Base-by-base conservation (phyloP, 306 rosid species). In the Begonia peltatifolia region DNA sequence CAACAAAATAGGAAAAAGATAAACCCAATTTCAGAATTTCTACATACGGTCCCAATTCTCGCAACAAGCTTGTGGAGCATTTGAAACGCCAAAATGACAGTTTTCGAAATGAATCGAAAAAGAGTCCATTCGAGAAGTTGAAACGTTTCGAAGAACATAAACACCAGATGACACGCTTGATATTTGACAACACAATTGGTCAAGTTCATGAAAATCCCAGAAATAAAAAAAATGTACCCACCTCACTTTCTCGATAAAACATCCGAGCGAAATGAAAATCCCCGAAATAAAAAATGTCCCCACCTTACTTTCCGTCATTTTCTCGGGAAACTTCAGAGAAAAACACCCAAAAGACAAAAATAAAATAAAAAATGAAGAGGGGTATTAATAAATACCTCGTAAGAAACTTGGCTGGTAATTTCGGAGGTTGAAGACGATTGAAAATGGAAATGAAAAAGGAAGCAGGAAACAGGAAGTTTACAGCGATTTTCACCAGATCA, bases 161-260 rank as follows among this genome's bases (percentile, higher is more conserved):
- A 51, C 16, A 16, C 61, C 61, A 49, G 56, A 42, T 23, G 30
- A 65, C 55, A 12, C 16, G 48, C 41, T 15, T 42, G 56, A 52
- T 47, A 42, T 3, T 41, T n/a, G 35, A 25, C 2, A 3, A 25
- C 38, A 30, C 38, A 30, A 30, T 4, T 4, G 38, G 38, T 30
- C 3, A 30, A 30, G 38, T 30, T 30, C 38, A 30, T 30, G 38
- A 6, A 30, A 30, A 30, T 5, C 9, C 38, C 38, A 30, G 38
- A 30, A 30, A 30, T 30, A 30, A 30, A 30, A 30, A 30, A 30
- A 25, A 30, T 30, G 38, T 7, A 30, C 38, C 38, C 8, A 6
- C 38, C 38, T 30, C 38, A 30, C 38, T 30, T 30, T 30, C 35
- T 25, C 35, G 35, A 2, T 25, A 25, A 25, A 25, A 3, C 35